phyloP scores from a whole-genome alignment of 2,329 filamentous ascomycete species.

The Exophiala xenobiotica region DNA sequence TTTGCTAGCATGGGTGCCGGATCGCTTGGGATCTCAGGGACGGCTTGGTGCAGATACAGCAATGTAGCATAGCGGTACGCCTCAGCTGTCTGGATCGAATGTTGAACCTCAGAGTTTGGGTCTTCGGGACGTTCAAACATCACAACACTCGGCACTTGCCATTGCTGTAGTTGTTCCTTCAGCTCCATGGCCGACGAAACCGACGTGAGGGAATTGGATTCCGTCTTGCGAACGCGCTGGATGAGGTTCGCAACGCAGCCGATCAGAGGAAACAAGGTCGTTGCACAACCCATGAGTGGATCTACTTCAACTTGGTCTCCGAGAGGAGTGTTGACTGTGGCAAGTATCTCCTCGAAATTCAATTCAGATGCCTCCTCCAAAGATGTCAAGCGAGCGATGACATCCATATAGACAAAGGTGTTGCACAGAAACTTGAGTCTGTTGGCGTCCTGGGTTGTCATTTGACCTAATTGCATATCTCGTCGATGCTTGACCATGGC shows the following conservation, averaged over 20 bases:
- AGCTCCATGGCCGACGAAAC: conserved; percentile 63
- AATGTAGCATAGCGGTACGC: conserved; percentile 67
- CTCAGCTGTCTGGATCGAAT: conserved; percentile 65
- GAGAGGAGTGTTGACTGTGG: conserved; percentile 38
- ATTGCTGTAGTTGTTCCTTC: conserved; percentile 60
- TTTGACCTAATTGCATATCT: conserved; percentile 23
- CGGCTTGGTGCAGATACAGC: conserved; percentile 66
- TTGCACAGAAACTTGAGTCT: conserved; percentile 68
- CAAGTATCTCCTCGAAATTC: conserved; percentile 52
- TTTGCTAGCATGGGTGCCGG: conserved; percentile 60
- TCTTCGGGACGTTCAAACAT: conserved; percentile 63
- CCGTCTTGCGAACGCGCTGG: conserved; percentile 57
- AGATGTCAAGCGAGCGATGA: conserved; percentile 67
- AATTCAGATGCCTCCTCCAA: conserved; percentile 57
- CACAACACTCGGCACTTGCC: conserved; percentile 55
- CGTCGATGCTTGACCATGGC: conserved; percentile 52
- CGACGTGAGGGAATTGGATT: conserved; percentile 59
- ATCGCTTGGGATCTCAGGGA: conserved; percentile 65
- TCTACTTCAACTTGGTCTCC: conserved; percentile 60
- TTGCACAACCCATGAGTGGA: conserved; percentile 68
- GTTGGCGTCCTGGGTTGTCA: conserved; percentile 36
- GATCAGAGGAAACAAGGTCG: conserved; percentile 67
- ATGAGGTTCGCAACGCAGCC: conserved; percentile 65
- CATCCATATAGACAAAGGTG: conserved; percentile 72
- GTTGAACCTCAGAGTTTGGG: conserved; percentile 60